phyloP scores from a whole-genome alignment of 257 asterid genomes.

The Solanum lycopersicoides region DNA sequence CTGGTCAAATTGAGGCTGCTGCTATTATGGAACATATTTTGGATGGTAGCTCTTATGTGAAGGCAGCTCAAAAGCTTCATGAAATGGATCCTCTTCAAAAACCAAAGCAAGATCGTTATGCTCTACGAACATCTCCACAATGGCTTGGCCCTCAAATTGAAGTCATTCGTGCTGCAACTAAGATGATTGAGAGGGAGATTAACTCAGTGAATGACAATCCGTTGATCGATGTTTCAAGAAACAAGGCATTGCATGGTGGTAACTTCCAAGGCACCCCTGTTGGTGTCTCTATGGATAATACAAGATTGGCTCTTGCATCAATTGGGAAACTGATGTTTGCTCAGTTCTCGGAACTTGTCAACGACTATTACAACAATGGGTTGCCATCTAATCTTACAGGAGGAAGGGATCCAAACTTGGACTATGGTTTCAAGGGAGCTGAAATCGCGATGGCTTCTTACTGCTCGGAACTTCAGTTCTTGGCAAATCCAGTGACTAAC shows the following conservation, averaged over 20 bases:
- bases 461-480: constrained; percentile 41
- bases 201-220: neutral
- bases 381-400: constrained; percentile 36
- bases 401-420: constrained; percentile 36
- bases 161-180: constrained; percentile 35
- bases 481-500: constrained; percentile 39
- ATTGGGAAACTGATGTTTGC: constrained; percentile 39
- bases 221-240: neutral
- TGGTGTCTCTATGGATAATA: constrained; percentile 44
- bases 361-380: constrained; percentile 38
- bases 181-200: neutral
- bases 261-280: constrained; percentile 47
- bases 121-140: constrained; percentile 42
- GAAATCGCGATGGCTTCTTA: constrained; percentile 34
- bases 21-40: constrained; percentile 45
- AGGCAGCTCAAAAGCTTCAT: constrained; percentile 29
- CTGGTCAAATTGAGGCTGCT: constrained; percentile 50
- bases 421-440: constrained; percentile 48
- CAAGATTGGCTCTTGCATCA: constrained; percentile 34
- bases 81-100: constrained; percentile 39
- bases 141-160: constrained; percentile 36
- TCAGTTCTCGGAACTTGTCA: constrained; percentile 37
- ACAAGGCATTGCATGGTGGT: neutral
- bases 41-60: constrained; percentile 30
- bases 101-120: constrained; percentile 42